Conservation (phyloP, 2,329 filamentous ascomycete genomes). For the Xylaria sp. region DNA sequence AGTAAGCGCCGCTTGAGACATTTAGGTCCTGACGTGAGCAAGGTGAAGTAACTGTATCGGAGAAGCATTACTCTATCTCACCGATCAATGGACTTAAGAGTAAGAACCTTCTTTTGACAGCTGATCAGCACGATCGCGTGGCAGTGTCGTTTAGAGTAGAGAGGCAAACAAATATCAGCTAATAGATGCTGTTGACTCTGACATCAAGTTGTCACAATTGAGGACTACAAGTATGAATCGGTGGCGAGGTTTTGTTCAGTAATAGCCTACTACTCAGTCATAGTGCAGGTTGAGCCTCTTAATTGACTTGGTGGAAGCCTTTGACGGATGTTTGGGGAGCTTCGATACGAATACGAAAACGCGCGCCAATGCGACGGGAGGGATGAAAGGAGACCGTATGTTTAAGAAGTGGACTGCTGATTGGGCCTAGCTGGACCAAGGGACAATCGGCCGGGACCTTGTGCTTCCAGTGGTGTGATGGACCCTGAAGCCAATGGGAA, state of each 20-base stretch:
- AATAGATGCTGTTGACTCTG: not conserved
- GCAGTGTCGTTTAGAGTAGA: not conserved
- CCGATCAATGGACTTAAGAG: not conserved
- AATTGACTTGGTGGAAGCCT: not conserved
- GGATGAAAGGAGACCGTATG: slow-evolving; percentile 26
- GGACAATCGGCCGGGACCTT: slow-evolving; percentile 27
- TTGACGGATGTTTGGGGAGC: not conserved
- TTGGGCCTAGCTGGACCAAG: slow-evolving; percentile 18
- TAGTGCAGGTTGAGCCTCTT: not conserved
- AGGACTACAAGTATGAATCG: not conserved
- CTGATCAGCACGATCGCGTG: not conserved
- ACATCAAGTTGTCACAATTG: slow-evolving; percentile 8
- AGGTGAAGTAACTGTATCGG: not conserved
- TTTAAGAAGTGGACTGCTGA: slow-evolving; percentile 17
- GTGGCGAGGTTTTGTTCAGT: slow-evolving; percentile 18
- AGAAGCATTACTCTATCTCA: not conserved
- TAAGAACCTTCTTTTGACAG: not conserved
- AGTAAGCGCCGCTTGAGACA: not conserved
- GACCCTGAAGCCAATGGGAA: slow-evolving; percentile 28
- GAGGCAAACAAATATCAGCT: not conserved
- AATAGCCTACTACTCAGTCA: not conserved
- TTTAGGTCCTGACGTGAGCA: not conserved
- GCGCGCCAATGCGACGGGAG: slow-evolving; percentile 8
- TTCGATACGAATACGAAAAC: slow-evolving; percentile 49
- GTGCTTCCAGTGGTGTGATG: slow-evolving; percentile 34